phyloP scores from a whole-genome alignment of 1,284 basidiomycete genomes.

The Tylopilus sp. region DNA sequence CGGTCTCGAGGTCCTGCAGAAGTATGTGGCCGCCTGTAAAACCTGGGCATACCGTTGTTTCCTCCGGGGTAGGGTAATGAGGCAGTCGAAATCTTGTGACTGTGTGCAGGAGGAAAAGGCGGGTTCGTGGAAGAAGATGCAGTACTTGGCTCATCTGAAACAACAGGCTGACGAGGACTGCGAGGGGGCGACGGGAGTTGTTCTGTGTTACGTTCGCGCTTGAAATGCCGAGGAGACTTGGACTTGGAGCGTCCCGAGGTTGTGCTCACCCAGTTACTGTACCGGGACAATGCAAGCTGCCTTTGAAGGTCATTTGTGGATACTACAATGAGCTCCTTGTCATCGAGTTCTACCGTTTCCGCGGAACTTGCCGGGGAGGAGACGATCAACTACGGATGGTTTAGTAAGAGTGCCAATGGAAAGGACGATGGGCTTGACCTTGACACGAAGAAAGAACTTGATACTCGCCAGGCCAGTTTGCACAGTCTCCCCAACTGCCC shows the following conservation, averaged over 20 bases:
- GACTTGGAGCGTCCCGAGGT: constrained; percentile 48
- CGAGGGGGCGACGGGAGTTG: constrained; percentile 35
- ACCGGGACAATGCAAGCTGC: constrained; percentile 58
- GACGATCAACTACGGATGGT: constrained; percentile 46
- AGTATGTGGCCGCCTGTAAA: constrained; percentile 50
- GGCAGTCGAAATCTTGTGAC: constrained; percentile 31
- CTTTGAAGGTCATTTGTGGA: constrained; percentile 67
- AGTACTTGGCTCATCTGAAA: constrained; percentile 10
- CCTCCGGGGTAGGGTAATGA: constrained; percentile 31
- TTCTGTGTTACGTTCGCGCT: constrained; percentile 36
- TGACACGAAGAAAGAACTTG: constrained; percentile 63
- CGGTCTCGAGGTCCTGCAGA: constrained; percentile 62
- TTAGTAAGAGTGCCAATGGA: constrained; percentile 10
- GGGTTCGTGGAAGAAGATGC: constrained; percentile 5
- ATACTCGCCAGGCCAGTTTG: constrained; percentile 61
- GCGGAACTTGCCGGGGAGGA: constrained; percentile 49
- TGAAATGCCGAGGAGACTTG: constrained; percentile 50
- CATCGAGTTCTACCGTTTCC: constrained; percentile 63
- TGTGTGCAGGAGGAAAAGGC: constrained; percentile 15
- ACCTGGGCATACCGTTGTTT: constrained; percentile 18
- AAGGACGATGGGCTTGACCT: constrained; percentile 40
- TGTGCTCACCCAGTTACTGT: constrained; percentile 43
- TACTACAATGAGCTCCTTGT: constrained; percentile 60
- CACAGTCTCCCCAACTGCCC: constrained; percentile 73
- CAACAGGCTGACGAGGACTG: constrained; percentile 21